Conservation (phyloP, 176 grass and related monocot genomes). For the Oropetium thomaeum region DNA sequence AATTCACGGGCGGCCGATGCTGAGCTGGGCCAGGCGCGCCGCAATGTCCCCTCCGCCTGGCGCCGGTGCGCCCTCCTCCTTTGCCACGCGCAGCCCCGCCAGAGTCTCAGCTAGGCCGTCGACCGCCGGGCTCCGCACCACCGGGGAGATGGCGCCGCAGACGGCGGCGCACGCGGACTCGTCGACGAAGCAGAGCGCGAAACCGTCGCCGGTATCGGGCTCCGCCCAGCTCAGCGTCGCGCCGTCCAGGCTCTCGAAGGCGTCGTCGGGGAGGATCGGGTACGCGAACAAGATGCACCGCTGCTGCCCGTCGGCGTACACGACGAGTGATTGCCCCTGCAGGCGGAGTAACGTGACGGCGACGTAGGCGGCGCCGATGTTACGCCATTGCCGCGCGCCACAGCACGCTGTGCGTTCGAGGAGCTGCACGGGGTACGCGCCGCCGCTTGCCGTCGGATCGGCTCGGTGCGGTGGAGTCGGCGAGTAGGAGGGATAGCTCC, state of each 20-base stretch:
- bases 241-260: slow-evolving; percentile 29
- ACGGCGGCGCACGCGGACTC: slow-evolving; percentile 26
- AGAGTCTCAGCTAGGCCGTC: slow-evolving; percentile 24
- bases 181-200: slow-evolving; percentile 34
- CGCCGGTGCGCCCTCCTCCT: neutral
- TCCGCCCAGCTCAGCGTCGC: slow-evolving; percentile 31
- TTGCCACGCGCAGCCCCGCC: slow-evolving; percentile 23
- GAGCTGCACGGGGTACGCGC: slow-evolving; percentile 16
- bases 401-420: neutral
- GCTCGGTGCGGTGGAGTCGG: neutral
- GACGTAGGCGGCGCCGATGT: slow-evolving; percentile 28
- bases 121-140: neutral
- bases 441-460: neutral
- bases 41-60: slow-evolving; percentile 12
- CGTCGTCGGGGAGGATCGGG: slow-evolving; percentile 36
- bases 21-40: slow-evolving; percentile 3
- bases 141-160: slow-evolving; percentile 28
- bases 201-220: neutral
- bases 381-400: slow-evolving; percentile 16
- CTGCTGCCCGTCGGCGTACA: neutral
- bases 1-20: slow-evolving; percentile 27
- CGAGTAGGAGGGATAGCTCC: too few species aligned
- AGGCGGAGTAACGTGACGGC: slow-evolving; percentile 29
- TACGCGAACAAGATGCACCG: neutral
- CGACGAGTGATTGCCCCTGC: too few species aligned